Conservation (phyloP, 805 yeast species). For the Gaillardinia entomophila region DNA sequence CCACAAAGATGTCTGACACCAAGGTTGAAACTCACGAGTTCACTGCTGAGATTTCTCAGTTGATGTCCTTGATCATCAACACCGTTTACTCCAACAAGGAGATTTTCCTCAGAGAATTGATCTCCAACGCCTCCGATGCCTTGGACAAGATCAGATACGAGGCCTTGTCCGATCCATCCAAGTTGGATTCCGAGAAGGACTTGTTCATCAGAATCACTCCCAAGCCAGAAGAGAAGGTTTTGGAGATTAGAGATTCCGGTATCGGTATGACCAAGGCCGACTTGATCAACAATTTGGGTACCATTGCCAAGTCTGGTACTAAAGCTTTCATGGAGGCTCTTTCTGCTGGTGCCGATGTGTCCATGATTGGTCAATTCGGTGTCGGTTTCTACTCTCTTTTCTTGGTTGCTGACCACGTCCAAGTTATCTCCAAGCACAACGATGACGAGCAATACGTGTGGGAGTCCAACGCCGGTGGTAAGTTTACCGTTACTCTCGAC, state of each 20-base stretch:
- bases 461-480: constrained; percentile 99
- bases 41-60: constrained; percentile 99
- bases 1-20: constrained; percentile 41
- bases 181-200: constrained; percentile 92
- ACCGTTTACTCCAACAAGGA: constrained; percentile 99
- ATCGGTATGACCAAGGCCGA: constrained; percentile 99
- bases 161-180: constrained; percentile 86
- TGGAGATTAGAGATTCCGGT: constrained; percentile 99
- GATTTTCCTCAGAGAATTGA: constrained; percentile 97
- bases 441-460: constrained; percentile 99
- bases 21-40: constrained; percentile 85
- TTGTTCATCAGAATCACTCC: constrained; percentile 97
- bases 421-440: constrained; percentile 96
- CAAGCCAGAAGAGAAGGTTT: constrained; percentile 84
- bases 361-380: constrained; percentile 99
- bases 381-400: constrained; percentile 99
- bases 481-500: constrained; percentile 92
- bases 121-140: constrained; percentile 99
- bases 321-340: constrained; percentile 99
- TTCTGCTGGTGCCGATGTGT: constrained; percentile 98
- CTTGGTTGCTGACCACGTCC: constrained; percentile 98
- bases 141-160: constrained; percentile 97
- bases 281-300: constrained; percentile 97
- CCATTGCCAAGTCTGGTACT: constrained; percentile 99
- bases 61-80: constrained; percentile 99